These are phyloP conservation scores for Aspergillus leporis DNA, from an alignment of 495 filamentous ascomycete genomes.

Conservation along the genomic window DNA sequence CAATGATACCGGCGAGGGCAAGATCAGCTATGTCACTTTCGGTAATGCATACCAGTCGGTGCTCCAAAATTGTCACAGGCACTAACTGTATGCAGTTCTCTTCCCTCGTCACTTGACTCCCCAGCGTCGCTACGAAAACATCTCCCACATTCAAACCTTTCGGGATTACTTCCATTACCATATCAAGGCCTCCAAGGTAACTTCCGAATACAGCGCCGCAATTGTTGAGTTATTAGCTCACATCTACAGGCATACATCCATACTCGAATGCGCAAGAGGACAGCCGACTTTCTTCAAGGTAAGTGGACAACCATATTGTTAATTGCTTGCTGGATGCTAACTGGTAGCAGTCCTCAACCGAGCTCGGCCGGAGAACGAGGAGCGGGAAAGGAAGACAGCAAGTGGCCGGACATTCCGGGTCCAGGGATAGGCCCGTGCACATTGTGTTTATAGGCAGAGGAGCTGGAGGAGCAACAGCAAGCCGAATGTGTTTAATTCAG, in stretches of 20 bases:
- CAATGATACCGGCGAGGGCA: constrained; percentile 65
- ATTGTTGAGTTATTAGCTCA: constrained; percentile 17
- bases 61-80: not conserved
- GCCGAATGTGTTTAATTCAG: constrained; percentile 3
- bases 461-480: constrained; percentile 1
- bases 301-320: constrained; percentile 21
- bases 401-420: constrained; percentile 93
- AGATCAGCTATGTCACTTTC: constrained; percentile 97
- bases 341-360: constrained; percentile 70
- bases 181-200: constrained; percentile 95
- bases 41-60: constrained; percentile 57
- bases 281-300: constrained; percentile 98
- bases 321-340: constrained; percentile 27
- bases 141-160: constrained; percentile 99
- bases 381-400: constrained; percentile 97
- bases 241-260: constrained; percentile 84
- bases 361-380: constrained; percentile 90
- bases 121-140: constrained; percentile 88
- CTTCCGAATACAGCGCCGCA: not conserved
- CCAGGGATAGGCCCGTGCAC: constrained; percentile 46
- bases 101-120: constrained; percentile 93
- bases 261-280: constrained; percentile 93
- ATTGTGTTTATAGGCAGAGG: constrained; percentile 17
- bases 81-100: constrained; percentile 60
- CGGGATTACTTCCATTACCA: constrained; percentile 99